Base-by-base conservation (phyloP, 495 filamentous ascomycete species). In the Aspergillus taichungensis region DNA sequence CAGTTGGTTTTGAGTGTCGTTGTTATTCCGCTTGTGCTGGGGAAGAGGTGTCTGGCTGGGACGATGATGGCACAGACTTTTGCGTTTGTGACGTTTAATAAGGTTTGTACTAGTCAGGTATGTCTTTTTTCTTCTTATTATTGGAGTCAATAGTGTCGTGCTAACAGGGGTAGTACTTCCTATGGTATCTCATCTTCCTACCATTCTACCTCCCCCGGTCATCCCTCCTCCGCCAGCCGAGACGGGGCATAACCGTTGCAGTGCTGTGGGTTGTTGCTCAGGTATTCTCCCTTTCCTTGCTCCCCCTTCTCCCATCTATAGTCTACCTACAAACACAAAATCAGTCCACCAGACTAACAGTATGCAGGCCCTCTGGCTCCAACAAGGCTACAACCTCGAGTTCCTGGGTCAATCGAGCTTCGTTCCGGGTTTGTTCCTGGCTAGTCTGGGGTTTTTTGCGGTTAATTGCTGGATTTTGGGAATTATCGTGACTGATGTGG, bases 51-150 rank as follows among this genome's bases (percentile, higher is more conserved):
- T 55, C 73, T 98, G 0, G 73, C 92, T 1, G 75, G 82, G 1
- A 77, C 89, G n/a, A 87, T 97, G 81, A 76, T 98, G n/a, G 88
- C 87, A n/a, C 92, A 98, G 66, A 97, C 94, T 0, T 95, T 96
- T 60, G 85, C 92, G 0, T 98, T 98, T 63, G 92, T 97, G 6
- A 80, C 87, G 5, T 97, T 95, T 46, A 98, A 98, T 61, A 98
- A 98, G 71, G 92, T 98, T 12, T 95, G 90, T 75, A 98, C 92
- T 1, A 91, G 86, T 56, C 92, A 97, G 77, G 88, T 92, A 78
- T 50, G 68, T 59, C 13, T 35, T 47, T 34, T 44, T 11, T 32
- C 3, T 9, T 13, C 35, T 29, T 30, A 40, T 37, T 24, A 2
- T 11, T 34, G 3, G 30, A n/a, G 24, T 42, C 11, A 32, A 40